Evolutionary conservation across 768 basidiomycete species (phyloP).

Genomic region (Trametopsis cervina): DNA sequence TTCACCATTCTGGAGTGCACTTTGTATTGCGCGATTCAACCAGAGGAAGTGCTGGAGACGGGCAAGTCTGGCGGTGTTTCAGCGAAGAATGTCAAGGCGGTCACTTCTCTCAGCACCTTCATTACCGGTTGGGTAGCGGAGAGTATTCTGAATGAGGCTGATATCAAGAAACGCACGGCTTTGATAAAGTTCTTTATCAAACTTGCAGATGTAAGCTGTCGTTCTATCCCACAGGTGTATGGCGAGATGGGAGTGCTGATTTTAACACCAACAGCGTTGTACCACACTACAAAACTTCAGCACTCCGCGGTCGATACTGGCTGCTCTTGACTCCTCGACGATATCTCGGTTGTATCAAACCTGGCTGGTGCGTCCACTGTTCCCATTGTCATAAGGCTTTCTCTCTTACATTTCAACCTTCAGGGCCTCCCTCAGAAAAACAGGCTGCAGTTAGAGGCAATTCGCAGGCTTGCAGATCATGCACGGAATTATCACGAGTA

Average conservation of each 20-base stretch:
- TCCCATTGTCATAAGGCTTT: not conserved
- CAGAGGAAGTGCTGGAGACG: slow-evolving; percentile 84
- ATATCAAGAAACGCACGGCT: slow-evolving; percentile 73
- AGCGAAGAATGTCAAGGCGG: slow-evolving; percentile 69
- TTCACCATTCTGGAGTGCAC: slow-evolving; percentile 90
- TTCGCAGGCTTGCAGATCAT: slow-evolving; percentile 87
- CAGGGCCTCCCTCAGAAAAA: slow-evolving; percentile 86
- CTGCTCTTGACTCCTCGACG: slow-evolving; percentile 92
- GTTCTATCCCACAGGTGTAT: not conserved
- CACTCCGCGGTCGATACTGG: slow-evolving; percentile 86
- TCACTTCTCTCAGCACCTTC: slow-evolving; percentile 83
- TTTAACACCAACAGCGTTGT: slow-evolving; percentile 90
- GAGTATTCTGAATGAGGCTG: slow-evolving; percentile 84
- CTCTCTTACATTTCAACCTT: not conserved
- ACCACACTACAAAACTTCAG: slow-evolving; percentile 82
- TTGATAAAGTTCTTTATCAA: slow-evolving; percentile 93
- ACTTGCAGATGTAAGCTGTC: slow-evolving; percentile 70
- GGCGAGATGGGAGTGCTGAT: slow-evolving; percentile 6
- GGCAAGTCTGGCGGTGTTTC: slow-evolving; percentile 60
- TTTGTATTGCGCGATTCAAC: slow-evolving; percentile 77
- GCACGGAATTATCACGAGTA: slow-evolving; percentile 89
- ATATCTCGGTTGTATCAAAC: slow-evolving; percentile 90
- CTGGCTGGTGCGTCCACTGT: slow-evolving; percentile 64
- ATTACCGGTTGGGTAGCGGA: slow-evolving; percentile 97
- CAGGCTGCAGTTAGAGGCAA: slow-evolving; percentile 64